Percentiles rank a stretch among this genome's conserved stretches.
Conservation (phyloP, 306 rosid species). For the Elaeagnus macrophylla region DNA sequence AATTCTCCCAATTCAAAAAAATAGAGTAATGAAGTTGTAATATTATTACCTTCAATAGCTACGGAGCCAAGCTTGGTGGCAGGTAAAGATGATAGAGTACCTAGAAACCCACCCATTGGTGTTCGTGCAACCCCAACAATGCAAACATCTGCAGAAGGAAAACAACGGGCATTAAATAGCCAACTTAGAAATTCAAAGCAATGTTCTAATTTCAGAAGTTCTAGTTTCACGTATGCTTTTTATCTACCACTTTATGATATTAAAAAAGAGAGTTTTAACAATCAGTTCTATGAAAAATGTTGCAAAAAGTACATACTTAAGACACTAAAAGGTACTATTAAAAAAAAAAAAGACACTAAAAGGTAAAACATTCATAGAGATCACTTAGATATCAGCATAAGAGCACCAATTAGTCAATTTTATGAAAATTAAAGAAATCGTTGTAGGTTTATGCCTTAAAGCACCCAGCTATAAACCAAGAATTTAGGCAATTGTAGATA, state of each 20-base stretch:
- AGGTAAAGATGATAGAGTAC: constrained; percentile 67
- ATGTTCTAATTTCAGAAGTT: constrained; percentile 4
- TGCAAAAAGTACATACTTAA: neutral
- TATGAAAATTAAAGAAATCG: neutral
- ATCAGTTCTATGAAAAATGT: no score
- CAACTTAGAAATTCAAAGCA: neutral
- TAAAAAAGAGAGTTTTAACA: no score
- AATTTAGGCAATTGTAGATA: neutral
- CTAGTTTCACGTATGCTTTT: neutral
- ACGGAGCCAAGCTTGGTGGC: constrained; percentile 93
- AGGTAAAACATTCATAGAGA: no score
- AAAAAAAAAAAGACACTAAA: neutral
- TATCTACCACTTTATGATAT: no score
- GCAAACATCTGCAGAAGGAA: constrained; percentile 69
- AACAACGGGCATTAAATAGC: constrained; percentile 7
- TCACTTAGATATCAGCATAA: neutral
- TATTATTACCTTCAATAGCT: constrained; percentile 64
- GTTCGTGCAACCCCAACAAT: constrained; percentile 95
- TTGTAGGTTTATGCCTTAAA: neutral
- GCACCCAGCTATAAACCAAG: neutral
- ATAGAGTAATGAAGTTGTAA: neutral
- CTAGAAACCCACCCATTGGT: constrained; percentile 95
- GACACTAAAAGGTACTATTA: no score
- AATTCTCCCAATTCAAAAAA: no score
- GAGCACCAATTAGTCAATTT: no score